A percentile compares a stretch with the other conserved stretches of the same genome.
phyloP scores from a whole-genome alignment of 1,284 basidiomycete species.

The Sutorius eximius region DNA sequence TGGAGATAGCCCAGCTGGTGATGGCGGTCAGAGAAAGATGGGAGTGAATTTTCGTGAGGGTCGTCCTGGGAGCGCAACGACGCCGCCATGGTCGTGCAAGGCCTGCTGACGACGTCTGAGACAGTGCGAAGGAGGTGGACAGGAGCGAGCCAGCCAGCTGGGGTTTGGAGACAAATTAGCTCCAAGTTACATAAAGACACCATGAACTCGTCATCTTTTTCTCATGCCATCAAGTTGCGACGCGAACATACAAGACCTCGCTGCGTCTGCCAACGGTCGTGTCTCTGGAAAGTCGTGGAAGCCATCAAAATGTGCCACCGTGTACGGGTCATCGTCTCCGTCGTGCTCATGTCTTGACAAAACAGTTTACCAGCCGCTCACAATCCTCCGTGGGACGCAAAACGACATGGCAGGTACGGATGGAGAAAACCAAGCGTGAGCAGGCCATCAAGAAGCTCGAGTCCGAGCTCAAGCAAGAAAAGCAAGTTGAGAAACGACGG shows the following conservation, averaged over 20 bases:
- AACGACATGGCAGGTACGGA: slow-evolving; percentile 68
- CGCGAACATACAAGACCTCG: slow-evolving; percentile 37
- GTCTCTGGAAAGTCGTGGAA: slow-evolving; percentile 73
- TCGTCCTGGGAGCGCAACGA: slow-evolving; percentile 20
- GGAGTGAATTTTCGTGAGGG: slow-evolving; percentile 41
- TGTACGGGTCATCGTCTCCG: slow-evolving; percentile 42
- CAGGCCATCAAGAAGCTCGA: slow-evolving; percentile 72
- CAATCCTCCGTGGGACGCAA: slow-evolving; percentile 65
- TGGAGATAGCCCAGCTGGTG: slow-evolving; percentile 33
- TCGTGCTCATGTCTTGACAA: slow-evolving; percentile 7
- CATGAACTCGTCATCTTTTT: slow-evolving; percentile 7
- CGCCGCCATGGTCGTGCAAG: slow-evolving; percentile 16
- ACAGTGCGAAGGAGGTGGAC: neutral
- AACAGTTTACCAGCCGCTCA: slow-evolving; percentile 52
- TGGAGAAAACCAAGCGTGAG: slow-evolving; percentile 63
- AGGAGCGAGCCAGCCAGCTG: neutral
- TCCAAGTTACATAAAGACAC: slow-evolving; percentile 26
- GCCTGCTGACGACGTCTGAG: neutral
- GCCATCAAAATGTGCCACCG: slow-evolving; percentile 54
- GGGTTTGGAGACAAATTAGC: slow-evolving; percentile 2
- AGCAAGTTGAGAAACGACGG: slow-evolving; percentile 64
- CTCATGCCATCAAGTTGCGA: slow-evolving; percentile 15
- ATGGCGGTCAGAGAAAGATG: slow-evolving; percentile 46
- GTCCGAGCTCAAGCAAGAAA: slow-evolving; percentile 72
- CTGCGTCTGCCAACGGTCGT: slow-evolving; percentile 58